Evolutionary conservation across 441 rosid genomes (phyloP), one percentile per base, ranked within the genome.

Genomic region (Pelargonium myrrhifolium): DNA sequence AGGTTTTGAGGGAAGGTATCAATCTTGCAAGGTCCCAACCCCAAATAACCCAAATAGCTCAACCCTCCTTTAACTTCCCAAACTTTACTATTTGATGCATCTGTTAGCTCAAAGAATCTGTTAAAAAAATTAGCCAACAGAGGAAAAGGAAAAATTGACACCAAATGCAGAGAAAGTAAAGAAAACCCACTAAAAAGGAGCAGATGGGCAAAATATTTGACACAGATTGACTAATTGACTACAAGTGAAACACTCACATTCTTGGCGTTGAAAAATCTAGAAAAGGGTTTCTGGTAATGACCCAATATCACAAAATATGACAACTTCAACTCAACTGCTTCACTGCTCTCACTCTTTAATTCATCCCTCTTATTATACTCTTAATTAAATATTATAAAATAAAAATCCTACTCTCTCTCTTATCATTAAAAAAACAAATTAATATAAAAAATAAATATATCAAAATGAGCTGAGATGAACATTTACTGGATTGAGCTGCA

Each of bases 41-140:
- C 58, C 17, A 51, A 51, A 7, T 15, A 51, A 51, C 58, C 58
- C 58, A n/a, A 51, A 51, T 15, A 51, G 20, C 58, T 51, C 20
- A 11, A 43, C 58, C 21, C 17, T 51, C 58, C 58, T 51, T 49
- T n/a, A 49, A 49, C 56, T 49, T 49, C 56, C 18, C 58, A 51
- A 51, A 51, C 58, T 51, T 51, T 51, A 51, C 58, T 18, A 51
- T 51, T 51, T 15, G 20, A 49, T 49, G 18, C 35, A 3, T 6
- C 35, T 31, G 35, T 31, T 31, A 6, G 35, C 35, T 31, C 35
- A 31, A 31, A 31, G 35, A 31, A 3, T 31, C 35, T 31, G 35
- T 31, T 31, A 31, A 31, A 31, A 3, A 31, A 31, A 31, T 3
- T 31, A 3, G 35, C 35, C 35, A 31, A 15, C 56, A 49, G 20